A percentile compares a stretch with the other conserved stretches of the same genome.
phyloP scores from a whole-genome alignment of 345 rosid species.

The Aquilaria sinensis region DNA sequence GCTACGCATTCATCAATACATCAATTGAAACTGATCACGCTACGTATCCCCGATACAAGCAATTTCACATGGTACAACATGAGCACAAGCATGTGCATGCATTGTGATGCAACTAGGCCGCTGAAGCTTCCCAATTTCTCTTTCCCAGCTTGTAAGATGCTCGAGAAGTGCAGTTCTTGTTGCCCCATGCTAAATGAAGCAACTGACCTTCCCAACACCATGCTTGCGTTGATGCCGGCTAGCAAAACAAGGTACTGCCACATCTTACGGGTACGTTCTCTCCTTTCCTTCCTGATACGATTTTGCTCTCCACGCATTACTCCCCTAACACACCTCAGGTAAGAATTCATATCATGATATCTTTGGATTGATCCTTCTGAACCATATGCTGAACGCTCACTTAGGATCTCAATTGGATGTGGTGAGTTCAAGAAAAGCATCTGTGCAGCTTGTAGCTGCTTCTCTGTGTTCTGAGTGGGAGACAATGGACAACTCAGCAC shows the following conservation, averaged over 20 bases:
- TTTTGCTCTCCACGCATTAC: constrained; percentile 70
- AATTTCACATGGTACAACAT: constrained; percentile 63
- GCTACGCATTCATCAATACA: too few relatives aligned
- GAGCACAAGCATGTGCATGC: constrained; percentile 74
- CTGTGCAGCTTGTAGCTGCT: constrained; percentile 63
- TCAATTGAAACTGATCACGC: constrained; percentile 30
- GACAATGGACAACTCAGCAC: constrained; percentile 36
- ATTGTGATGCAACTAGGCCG: constrained; percentile 72
- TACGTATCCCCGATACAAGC: constrained; percentile 51
- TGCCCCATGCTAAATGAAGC: constrained; percentile 20
- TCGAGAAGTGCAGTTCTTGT: constrained; percentile 44
- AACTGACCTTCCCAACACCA: constrained; percentile 28
- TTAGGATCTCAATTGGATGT: constrained; percentile 94
- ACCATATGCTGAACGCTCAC: constrained; percentile 82
- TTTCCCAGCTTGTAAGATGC: constrained; percentile 53
- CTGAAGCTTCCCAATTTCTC: constrained; percentile 63
- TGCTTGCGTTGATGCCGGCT: constrained; percentile 11
- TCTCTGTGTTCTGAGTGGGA: constrained; percentile 39
- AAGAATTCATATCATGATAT: constrained; percentile 91
- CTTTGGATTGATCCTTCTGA: constrained; percentile 78
- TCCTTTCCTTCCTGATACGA: constrained; percentile 46
- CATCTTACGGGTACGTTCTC: constrained; percentile 42
- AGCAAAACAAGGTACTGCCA: constrained; percentile 50
- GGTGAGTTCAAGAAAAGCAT: constrained; percentile 81
- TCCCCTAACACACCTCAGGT: constrained; percentile 51